Evolutionary conservation across 2,329 filamentous ascomycete species (phyloP).

Genomic region (Fusarium nelsonii): DNA sequence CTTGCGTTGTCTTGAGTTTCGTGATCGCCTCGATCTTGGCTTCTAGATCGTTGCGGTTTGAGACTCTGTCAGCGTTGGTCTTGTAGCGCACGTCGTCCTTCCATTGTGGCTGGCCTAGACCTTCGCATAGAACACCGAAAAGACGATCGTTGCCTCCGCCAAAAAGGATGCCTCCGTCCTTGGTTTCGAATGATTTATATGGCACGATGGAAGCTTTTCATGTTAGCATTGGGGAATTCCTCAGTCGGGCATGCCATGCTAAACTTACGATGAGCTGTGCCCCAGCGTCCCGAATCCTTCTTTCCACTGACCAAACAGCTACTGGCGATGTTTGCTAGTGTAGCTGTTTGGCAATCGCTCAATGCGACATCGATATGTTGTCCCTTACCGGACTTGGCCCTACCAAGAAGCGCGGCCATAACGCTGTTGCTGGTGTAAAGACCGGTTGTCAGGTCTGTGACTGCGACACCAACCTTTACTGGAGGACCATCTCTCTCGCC

Average conservation of each 20-base stretch:
- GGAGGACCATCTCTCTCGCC: slow-evolving; percentile 88
- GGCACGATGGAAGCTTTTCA: slow-evolving; percentile 90
- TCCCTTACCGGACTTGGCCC: slow-evolving; percentile 79
- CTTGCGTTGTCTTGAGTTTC: slow-evolving; percentile 79
- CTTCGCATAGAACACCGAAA: slow-evolving; percentile 73
- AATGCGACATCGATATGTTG: slow-evolving; percentile 94
- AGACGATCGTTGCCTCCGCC: slow-evolving; percentile 80
- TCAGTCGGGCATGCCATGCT: too few relatives aligned
- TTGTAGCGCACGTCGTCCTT: slow-evolving; percentile 69
- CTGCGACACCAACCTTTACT: slow-evolving; percentile 96
- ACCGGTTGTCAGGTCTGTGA: slow-evolving; percentile 95
- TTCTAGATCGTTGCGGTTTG: slow-evolving; percentile 83
- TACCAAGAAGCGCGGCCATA: slow-evolving; percentile 88
- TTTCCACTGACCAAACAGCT: slow-evolving; percentile 90
- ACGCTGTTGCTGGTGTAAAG: slow-evolving; percentile 95
- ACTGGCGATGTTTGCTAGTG: slow-evolving; percentile 93
- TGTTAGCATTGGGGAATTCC: slow-evolving; percentile 1
- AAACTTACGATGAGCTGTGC: slow-evolving; percentile 87
- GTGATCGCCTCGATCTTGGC: slow-evolving; percentile 82
- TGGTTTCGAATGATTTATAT: slow-evolving; percentile 85
- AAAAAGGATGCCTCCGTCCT: slow-evolving; percentile 76
- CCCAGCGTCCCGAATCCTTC: slow-evolving; percentile 91
- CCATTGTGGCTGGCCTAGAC: slow-evolving; percentile 70
- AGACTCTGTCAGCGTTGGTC: slow-evolving; percentile 72
- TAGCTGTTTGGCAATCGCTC: slow-evolving; percentile 95